phyloP scores from a whole-genome alignment of 2,329 filamentous ascomycete genomes.

The Fusarium coffeatum region DNA sequence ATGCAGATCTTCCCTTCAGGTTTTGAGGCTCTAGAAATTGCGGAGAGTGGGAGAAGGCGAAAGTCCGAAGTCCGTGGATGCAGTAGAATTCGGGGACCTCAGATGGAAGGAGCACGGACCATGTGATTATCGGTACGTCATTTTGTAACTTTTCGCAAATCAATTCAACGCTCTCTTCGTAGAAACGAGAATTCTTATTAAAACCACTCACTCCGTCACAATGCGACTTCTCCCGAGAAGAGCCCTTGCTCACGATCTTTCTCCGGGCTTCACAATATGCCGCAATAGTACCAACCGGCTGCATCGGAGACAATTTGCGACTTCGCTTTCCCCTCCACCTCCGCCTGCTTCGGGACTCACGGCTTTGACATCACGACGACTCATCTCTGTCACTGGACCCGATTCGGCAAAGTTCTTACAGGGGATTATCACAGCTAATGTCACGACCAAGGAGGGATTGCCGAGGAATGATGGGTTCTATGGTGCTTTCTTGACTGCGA shows the following conservation, averaged over 20 bases:
- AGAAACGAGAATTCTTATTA: slow-evolving; percentile 15
- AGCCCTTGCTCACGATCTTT: slow-evolving; percentile 29
- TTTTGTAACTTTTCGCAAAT: slow-evolving; percentile 41
- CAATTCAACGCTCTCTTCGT: slow-evolving; percentile 6
- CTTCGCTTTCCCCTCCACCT: slow-evolving; percentile 50
- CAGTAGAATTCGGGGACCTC: not conserved
- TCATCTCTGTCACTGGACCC: slow-evolving; percentile 81
- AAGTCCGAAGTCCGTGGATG: slow-evolving; percentile 33
- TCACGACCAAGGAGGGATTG: slow-evolving; percentile 53
- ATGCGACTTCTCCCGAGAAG: slow-evolving; percentile 45
- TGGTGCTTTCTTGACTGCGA: slow-evolving; percentile 85
- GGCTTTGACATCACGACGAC: slow-evolving; percentile 75
- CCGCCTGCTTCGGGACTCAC: slow-evolving; percentile 62
- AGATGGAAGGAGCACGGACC: slow-evolving; percentile 30
- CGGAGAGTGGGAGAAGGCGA: slow-evolving; percentile 2
- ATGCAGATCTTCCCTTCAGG: slow-evolving; percentile 12
- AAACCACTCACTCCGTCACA: slow-evolving; percentile 26
- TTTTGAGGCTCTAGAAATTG: slow-evolving; percentile 5
- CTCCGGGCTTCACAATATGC: slow-evolving; percentile 42
- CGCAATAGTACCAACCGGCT: slow-evolving; percentile 46
- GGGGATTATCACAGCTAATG: slow-evolving; percentile 79
- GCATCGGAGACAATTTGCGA: slow-evolving; percentile 50
- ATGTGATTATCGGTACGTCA: slow-evolving; percentile 36
- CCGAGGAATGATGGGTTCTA: slow-evolving; percentile 71
- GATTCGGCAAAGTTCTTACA: slow-evolving; percentile 89